Percentiles rank a stretch among this genome's conserved stretches.
Conservation (phyloP, 2,329 filamentous ascomycete genomes). For the Thielaviopsis ethacetica region DNA sequence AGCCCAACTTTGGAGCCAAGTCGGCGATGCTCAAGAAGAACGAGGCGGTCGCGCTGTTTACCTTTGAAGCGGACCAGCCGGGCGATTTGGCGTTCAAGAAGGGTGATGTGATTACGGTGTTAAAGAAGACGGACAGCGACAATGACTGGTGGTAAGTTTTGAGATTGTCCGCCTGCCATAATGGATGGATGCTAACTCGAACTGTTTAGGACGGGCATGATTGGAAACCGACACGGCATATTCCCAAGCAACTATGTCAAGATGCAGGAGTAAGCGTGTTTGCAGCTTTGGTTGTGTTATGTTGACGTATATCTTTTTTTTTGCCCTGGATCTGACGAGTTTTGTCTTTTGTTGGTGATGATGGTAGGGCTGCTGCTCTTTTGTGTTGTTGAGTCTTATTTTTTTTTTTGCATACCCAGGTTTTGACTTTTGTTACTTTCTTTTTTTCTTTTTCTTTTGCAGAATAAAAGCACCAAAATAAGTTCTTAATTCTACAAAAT, state of each 20-base stretch:
- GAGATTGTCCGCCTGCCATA: not conserved
- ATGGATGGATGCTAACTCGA: not conserved
- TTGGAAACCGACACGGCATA: constrained; percentile 72
- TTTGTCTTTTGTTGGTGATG: not conserved
- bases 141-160: constrained; percentile 78
- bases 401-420: not conserved
- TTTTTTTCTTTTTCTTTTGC: constrained; percentile 2
- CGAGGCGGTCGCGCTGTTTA: constrained; percentile 81
- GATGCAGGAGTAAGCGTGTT: constrained; percentile 33
- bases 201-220: constrained; percentile 60
- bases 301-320: not conserved
- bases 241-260: constrained; percentile 76
- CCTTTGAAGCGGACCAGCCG: constrained; percentile 84
- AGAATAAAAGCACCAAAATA: not conserved
- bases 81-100: constrained; percentile 94
- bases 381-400: not conserved
- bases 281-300: not conserved
- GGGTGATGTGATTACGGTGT: constrained; percentile 84
- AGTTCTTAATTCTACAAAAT: too few relatives aligned
- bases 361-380: not conserved
- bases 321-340: not conserved
- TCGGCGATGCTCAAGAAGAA: constrained; percentile 45
- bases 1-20: constrained; percentile 61
- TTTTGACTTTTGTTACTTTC: not conserved
- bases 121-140: constrained; percentile 86